Conservation (phyloP, 169 alveolate species). For the Plasmodium gonderi region DNA sequence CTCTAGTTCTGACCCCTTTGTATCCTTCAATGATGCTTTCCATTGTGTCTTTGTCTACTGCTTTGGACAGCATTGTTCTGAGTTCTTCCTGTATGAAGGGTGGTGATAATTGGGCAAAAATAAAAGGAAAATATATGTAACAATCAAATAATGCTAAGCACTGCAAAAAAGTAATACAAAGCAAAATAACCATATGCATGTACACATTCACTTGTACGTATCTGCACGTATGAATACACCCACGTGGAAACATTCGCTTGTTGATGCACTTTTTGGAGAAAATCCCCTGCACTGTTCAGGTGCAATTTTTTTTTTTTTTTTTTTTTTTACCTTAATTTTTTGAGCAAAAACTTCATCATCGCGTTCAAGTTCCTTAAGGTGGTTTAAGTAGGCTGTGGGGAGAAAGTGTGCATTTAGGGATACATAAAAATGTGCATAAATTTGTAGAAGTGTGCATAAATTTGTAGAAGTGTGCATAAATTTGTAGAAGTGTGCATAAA, state of each 20-base stretch:
- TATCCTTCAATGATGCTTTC: slow-evolving; percentile 65
- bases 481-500: not conserved
- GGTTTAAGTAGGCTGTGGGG: slow-evolving; percentile 26
- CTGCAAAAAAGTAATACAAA: not conserved
- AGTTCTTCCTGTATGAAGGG: slow-evolving; percentile 29
- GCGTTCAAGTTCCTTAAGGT: slow-evolving; percentile 46
- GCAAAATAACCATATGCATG: too few species aligned
- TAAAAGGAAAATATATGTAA: not conserved
- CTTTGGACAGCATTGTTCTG: slow-evolving; percentile 41
- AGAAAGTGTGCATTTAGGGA: not conserved
- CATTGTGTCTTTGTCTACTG: slow-evolving; percentile 65
- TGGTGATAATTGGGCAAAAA: not conserved
- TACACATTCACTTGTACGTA: not conserved
- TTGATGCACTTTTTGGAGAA: too few species aligned
- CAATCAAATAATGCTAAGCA: not conserved
- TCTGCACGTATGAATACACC: not conserved
- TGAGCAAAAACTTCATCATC: slow-evolving; percentile 44
- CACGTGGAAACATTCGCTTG: too few species aligned
- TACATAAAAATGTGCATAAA: not conserved
- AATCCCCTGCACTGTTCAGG: not conserved
- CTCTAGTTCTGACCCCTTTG: slow-evolving; percentile 56
- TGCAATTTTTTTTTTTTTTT: not conserved
- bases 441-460: not conserved
- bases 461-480: not conserved
- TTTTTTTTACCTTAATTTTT: slow-evolving; percentile 25